A percentile compares a stretch with the other conserved stretches of the same genome.
These are phyloP conservation scores for Suhomyces coccinellae DNA, from an alignment of 1,139 yeast genomes.

Conservation along the genomic window DNA sequence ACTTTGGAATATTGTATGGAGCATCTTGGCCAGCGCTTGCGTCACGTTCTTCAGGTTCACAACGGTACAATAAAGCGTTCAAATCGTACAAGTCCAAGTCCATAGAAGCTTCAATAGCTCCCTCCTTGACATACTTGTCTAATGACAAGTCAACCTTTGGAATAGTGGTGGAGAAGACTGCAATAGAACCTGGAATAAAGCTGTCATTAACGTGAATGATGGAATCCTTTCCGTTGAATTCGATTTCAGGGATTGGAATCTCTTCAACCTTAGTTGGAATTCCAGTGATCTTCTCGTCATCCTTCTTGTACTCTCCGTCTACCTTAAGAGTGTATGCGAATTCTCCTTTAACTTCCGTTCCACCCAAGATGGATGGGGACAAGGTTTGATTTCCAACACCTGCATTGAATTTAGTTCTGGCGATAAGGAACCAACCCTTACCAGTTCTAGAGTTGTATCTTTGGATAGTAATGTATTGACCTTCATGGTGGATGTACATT, in stretches of 20 bases:
- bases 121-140: conserved; percentile 65
- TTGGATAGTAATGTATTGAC: conserved; percentile 88
- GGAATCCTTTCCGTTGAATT: conserved; percentile 45
- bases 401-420: conserved; percentile 71
- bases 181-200: conserved; percentile 90
- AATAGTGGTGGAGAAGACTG: conserved; percentile 74
- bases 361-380: conserved; percentile 62
- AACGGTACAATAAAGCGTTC: conserved; percentile 71
- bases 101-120: conserved; percentile 72
- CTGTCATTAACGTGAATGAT: conserved; percentile 53
- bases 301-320: conserved; percentile 49
- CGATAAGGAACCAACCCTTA: conserved; percentile 84
- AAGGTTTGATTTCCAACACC: conserved; percentile 50
- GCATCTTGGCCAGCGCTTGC: conserved; percentile 71
- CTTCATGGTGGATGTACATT: conserved; percentile 93
- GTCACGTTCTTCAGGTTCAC: conserved; percentile 88
- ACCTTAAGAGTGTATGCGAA: conserved; percentile 60
- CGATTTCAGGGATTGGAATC: conserved; percentile 52
- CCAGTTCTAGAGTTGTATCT: conserved; percentile 83
- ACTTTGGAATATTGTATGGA: conserved; percentile 67
- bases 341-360: conserved; percentile 61
- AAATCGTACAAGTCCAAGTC: conserved; percentile 66
- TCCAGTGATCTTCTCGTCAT: conserved; percentile 50
- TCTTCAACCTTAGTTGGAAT: conserved; percentile 64
- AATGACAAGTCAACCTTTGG: conserved; percentile 53